Percentiles rank a stretch among this genome's conserved stretches.
phyloP scores from a whole-genome alignment of 2,329 filamentous ascomycete genomes.

The Fusarium dimerum region DNA sequence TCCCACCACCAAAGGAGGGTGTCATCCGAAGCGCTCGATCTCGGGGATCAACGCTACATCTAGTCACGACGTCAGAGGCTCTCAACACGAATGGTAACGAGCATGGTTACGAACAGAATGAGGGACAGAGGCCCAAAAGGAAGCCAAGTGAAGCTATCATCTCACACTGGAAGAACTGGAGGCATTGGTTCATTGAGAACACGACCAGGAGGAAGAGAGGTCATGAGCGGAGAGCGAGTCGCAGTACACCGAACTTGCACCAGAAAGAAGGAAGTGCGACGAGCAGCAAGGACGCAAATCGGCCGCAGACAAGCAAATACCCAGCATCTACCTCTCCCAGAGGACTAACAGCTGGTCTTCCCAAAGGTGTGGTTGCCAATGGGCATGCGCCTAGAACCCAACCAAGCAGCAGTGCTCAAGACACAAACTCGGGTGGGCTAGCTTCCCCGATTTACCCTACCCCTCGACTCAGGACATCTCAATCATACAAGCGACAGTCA shows the following conservation, averaged over 20 bases:
- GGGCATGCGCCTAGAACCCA: constrained; percentile 42
- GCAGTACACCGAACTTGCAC: constrained; percentile 61
- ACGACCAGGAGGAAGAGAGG: constrained; percentile 54
- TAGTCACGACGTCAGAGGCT: constrained; percentile 68
- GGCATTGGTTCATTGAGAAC: constrained; percentile 63
- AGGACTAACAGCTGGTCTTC: constrained; percentile 45
- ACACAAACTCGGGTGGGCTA: constrained; percentile 24
- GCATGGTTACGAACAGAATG: constrained; percentile 33
- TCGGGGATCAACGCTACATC: constrained; percentile 81
- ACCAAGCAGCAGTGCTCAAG: constrained; percentile 19
- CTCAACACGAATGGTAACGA: constrained; percentile 37
- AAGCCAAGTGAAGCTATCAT: constrained; percentile 61
- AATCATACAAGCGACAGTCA: constrained; percentile 71
- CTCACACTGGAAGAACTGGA: constrained; percentile 64
- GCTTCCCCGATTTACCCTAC: constrained; percentile 34
- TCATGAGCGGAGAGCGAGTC: constrained; percentile 52
- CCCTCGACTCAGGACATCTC: constrained; percentile 34
- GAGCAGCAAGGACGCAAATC: constrained; percentile 52
- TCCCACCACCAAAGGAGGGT: constrained; percentile 85
- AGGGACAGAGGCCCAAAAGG: constrained; percentile 51
- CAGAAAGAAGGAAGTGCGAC: constrained; percentile 49
- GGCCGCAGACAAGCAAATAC: constrained; percentile 63
- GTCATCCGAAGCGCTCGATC: constrained; percentile 68
- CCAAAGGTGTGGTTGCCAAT: constrained; percentile 53
- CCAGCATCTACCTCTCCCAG: constrained; percentile 41